These are phyloP conservation scores for Eustoma russellianum DNA, from an alignment of 257 asterid species.

Conservation along the genomic window DNA sequence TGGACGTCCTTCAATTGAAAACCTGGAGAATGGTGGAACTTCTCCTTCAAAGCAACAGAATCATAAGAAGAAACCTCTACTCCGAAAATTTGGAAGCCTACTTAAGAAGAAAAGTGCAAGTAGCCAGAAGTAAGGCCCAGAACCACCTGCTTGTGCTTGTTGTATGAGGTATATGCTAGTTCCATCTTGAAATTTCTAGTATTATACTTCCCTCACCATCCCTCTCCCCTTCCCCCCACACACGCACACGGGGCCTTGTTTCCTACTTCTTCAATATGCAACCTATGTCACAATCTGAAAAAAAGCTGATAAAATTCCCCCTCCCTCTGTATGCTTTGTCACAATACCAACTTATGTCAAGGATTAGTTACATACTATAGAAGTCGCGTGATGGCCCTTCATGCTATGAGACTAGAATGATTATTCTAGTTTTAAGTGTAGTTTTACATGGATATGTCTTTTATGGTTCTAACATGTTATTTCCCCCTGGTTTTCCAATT, in stretches of 20 bases:
- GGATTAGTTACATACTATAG: no score
- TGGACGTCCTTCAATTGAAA: slow-evolving; percentile 42
- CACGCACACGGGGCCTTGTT: not conserved
- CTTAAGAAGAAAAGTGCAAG: slow-evolving; percentile 70
- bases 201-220: not conserved
- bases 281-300: no score
- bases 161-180: not conserved
- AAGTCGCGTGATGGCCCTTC: no score
- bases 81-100: slow-evolving; percentile 75
- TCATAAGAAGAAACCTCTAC: slow-evolving; percentile 77
- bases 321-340: no score
- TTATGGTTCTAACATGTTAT: no score
- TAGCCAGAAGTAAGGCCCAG: slow-evolving; percentile 39
- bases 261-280: not conserved
- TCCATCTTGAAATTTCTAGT: not conserved
- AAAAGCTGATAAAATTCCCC: no score
- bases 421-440: no score
- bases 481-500: no score
- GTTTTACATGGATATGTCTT: no score
- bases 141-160: no score
- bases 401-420: no score
- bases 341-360: no score
- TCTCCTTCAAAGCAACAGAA: slow-evolving; percentile 45
- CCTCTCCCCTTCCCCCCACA: not conserved
- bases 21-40: slow-evolving; percentile 36